Conservation (phyloP, 1,284 basidiomycete genomes). For the Porodaedalea pini region DNA sequence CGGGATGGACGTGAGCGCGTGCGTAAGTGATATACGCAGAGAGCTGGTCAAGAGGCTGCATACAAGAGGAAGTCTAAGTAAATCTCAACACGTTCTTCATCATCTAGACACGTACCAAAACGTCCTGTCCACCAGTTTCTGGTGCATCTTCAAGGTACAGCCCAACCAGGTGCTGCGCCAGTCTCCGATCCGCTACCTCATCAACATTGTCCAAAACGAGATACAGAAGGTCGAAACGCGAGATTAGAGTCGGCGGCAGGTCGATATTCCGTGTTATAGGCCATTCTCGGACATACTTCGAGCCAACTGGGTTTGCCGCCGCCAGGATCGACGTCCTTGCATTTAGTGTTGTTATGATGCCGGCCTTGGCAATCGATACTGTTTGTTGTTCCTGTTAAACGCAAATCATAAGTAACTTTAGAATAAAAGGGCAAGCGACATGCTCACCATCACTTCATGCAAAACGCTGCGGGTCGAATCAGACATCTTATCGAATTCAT, state of each 20-base stretch:
- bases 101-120: constrained; percentile 57
- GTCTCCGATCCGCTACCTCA: constrained; percentile 81
- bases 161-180: constrained; percentile 91
- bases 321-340: constrained; percentile 96
- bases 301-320: constrained; percentile 95
- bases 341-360: constrained; percentile 98
- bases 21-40: constrained; percentile 96
- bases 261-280: constrained; percentile 56
- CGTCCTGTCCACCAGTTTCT: constrained; percentile 63
- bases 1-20: constrained; percentile 83
- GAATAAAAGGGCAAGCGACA: neutral
- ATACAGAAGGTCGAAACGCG: constrained; percentile 97
- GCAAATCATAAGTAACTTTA: neutral
- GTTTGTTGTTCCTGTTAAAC: constrained; percentile 92
- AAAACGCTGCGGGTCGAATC: constrained; percentile 94
- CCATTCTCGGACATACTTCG: constrained; percentile 66
- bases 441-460: constrained; percentile 95
- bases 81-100: neutral
- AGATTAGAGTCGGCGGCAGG: constrained; percentile 95
- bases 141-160: constrained; percentile 93
- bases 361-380: constrained; percentile 98
- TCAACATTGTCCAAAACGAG: constrained; percentile 95
- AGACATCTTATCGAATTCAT: constrained; percentile 99
- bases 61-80: neutral
- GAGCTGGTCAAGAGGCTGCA: constrained; percentile 81